Evolutionary conservation across 768 basidiomycete genomes (phyloP), one percentile per base, ranked within the genome.

Genomic region (Plicaturopsis crispa): DNA sequence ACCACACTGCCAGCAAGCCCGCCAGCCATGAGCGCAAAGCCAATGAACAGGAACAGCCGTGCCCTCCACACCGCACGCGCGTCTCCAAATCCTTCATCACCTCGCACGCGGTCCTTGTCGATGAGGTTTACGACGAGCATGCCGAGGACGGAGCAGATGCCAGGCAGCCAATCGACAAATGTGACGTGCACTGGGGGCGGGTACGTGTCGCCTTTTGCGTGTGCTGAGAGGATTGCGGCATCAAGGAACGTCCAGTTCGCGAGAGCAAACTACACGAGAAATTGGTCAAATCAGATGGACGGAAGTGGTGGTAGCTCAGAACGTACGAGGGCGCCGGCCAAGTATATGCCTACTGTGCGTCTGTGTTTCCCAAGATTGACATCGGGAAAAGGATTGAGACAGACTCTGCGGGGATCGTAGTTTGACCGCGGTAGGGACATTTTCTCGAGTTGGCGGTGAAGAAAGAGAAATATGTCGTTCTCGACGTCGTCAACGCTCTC

Each of bases 121-220:
- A 98, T 92, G 40, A 96, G 57, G 59, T 91, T 92, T 62, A 94
- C 79, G 60, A 96, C 70, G 45, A 97, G 61, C 72, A 93, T 91
- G 14, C 94, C 96, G 10, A 98, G 63, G 21, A 96, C 73, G 5
- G 89, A 90, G 61, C 84, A 91, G 49, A 98, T 78, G 16, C 93
- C 94, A 0, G 94, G 91, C n/a, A 96, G 67, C 96, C 96, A 99
- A 67, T 98, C 96, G 39, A 90, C 80, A 56, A 97, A 96, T 10
- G 74, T 66, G 56, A 99, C 87, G 52, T 90, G 90, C 10, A 85
- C 78, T 6, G 81, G 82, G 1, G 77, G 67, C 0, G 78, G 74
- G 36, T 78, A 69, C 48, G 82, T 71, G 2, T 84, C 83, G 4
- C 80, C 71, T 26, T 76, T 81, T 0, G 90, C 88, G 50, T 94